A percentile compares a stretch with the other conserved stretches of the same genome.
Conservation (phyloP, 129 eudicot species). For the Cynara cardunculus region DNA sequence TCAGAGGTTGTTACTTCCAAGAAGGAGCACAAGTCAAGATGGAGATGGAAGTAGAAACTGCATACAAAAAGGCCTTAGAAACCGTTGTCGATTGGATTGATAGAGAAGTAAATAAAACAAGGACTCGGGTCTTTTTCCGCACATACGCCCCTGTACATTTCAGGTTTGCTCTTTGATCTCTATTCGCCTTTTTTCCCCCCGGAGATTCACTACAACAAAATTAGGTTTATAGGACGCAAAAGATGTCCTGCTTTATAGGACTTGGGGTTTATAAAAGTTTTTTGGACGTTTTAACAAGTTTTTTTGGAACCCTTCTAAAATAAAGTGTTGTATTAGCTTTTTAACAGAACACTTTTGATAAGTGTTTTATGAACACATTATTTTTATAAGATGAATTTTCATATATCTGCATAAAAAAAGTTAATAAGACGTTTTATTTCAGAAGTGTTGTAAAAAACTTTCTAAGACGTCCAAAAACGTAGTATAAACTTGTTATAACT, state of each 20-base stretch:
- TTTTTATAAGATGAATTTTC: background rate
- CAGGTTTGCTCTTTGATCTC: conserved; percentile 48
- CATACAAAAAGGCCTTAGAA: conserved; percentile 58
- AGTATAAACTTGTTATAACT: background rate
- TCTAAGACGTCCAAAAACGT: background rate
- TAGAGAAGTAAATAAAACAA: conserved; percentile 53
- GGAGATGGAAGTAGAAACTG: conserved; percentile 64
- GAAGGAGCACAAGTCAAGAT: conserved; percentile 65
- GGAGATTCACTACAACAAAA: background rate
- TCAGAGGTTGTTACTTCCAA: conserved; percentile 95
- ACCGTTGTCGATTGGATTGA: conserved; percentile 61
- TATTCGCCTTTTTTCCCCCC: background rate
- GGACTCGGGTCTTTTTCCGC: conserved; percentile 78
- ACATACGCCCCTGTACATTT: conserved; percentile 94
- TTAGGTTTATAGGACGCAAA: background rate
- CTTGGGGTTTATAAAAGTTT: background rate
- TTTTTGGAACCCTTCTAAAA: background rate
- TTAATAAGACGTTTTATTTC: background rate
- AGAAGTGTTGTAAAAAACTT: background rate
- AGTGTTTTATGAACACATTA: background rate
- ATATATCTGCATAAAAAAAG: background rate
- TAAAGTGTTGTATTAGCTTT: background rate
- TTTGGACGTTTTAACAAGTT: background rate
- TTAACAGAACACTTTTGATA: background rate
- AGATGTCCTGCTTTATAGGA: background rate